Conservation (phyloP, 495 filamentous ascomycete species). For the Geopyxis carbonaria region DNA sequence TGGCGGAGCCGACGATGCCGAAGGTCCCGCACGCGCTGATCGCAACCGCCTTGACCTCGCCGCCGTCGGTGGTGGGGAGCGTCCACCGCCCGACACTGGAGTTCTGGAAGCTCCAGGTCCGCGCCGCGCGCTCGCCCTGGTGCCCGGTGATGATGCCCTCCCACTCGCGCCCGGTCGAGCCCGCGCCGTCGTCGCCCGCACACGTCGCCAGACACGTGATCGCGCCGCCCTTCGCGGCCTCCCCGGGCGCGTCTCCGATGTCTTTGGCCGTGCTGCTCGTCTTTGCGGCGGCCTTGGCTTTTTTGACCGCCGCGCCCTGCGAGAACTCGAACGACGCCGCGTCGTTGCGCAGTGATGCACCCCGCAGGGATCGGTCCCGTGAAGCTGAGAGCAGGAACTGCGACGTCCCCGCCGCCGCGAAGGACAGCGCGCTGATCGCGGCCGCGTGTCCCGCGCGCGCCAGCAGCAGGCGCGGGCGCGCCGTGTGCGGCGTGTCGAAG, state of each 20-base stretch:
- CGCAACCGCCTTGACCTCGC: constrained; percentile 69
- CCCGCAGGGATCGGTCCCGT: constrained; percentile 79
- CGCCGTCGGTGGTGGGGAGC: constrained; percentile 70
- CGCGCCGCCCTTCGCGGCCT: constrained; percentile 66
- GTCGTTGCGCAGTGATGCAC: constrained; percentile 83
- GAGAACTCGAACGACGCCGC: constrained; percentile 87
- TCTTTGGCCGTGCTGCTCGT: constrained; percentile 34
- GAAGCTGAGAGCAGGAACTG: constrained; percentile 93
- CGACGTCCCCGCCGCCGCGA: constrained; percentile 58
- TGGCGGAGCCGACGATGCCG: constrained; percentile 70
- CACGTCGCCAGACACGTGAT: constrained; percentile 82
- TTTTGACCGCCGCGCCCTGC: constrained; percentile 58
- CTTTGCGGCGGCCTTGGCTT: constrained; percentile 65
- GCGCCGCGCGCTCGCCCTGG: constrained; percentile 59
- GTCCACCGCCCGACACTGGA: constrained; percentile 86
- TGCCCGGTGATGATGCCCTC: constrained; percentile 95
- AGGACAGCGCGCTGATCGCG: constrained; percentile 59
- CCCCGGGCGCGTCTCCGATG: constrained; percentile 34
- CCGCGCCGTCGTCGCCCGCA: constrained; percentile 65
- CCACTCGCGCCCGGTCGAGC: constrained; percentile 68
- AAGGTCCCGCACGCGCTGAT: constrained; percentile 88
- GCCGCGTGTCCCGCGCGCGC: constrained; percentile 72
- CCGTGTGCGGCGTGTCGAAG: constrained; percentile 29
- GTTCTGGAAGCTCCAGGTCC: constrained; percentile 91
- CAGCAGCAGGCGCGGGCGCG: constrained; percentile 69